These are phyloP conservation scores for Eragrostis nindensis DNA, from an alignment of 176 grass and related monocot genomes.

Conservation along the genomic window DNA sequence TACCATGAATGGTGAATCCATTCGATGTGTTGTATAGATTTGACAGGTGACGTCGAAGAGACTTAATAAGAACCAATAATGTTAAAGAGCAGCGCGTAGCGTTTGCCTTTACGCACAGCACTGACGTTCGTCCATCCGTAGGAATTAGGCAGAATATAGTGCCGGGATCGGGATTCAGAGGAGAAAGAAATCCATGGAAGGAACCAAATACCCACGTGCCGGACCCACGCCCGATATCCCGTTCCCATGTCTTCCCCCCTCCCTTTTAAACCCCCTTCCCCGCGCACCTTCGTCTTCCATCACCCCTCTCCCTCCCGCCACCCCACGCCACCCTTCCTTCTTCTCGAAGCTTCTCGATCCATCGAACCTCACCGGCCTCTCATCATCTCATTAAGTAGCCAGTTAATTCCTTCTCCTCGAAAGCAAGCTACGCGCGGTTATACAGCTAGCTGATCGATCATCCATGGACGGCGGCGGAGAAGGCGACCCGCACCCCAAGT, in stretches of 20 bases:
- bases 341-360: background rate
- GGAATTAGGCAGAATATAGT: background rate
- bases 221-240: constrained; percentile 24
- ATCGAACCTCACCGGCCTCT: no score
- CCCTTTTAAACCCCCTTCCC: constrained; percentile 12
- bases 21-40: background rate
- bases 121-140: background rate
- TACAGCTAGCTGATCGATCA: no score
- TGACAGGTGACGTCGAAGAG: background rate
- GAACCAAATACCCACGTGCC: constrained; percentile 23
- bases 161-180: background rate
- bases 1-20: background rate
- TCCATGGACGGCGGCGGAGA: constrained; percentile 43
- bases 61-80: background rate
- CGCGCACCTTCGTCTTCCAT: constrained; percentile 21
- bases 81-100: background rate
- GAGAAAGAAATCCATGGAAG: background rate
- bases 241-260: constrained; percentile 19
- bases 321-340: background rate
- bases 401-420: no score
- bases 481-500: constrained; percentile 57
- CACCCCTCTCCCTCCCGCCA: background rate
- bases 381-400: no score
- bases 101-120: background rate
- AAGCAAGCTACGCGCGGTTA: no score